phyloP scores from a whole-genome alignment of 2,329 filamentous ascomycete species.

The Lasiodiplodia sp. region DNA sequence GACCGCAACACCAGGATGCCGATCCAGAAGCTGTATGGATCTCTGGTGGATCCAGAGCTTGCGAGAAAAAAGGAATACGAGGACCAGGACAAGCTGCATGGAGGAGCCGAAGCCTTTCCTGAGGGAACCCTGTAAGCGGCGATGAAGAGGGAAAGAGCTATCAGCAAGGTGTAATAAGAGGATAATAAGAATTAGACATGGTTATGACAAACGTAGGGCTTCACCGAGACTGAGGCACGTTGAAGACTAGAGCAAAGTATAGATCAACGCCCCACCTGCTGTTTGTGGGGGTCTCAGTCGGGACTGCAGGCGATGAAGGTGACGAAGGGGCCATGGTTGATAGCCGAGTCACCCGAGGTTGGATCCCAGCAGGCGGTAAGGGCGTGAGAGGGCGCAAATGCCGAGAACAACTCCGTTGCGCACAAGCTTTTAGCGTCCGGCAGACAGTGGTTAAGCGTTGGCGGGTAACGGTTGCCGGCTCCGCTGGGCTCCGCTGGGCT shows the following conservation, averaged over 20 bases:
- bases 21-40: neutral
- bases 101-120: neutral
- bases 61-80: neutral
- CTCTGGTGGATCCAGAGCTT: constrained; percentile 3
- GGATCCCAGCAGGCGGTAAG: neutral
- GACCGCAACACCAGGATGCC: constrained; percentile 18
- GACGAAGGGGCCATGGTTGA: neutral
- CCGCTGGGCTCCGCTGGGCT: neutral
- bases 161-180: neutral
- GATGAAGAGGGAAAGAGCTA: neutral
- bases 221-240: neutral
- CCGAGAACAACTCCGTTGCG: neutral
- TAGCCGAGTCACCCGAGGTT: neutral
- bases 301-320: neutral
- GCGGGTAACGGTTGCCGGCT: constrained; percentile 13
- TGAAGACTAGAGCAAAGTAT: neutral
- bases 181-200: no score
- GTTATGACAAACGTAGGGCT: no score
- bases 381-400: neutral
- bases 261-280: constrained; percentile 17
- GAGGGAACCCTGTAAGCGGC: neutral
- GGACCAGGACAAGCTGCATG: neutral
- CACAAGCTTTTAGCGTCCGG: neutral
- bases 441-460: neutral
- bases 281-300: neutral